Conservation (phyloP, 148 eudicot species). For the Persicaria tinctoria region DNA sequence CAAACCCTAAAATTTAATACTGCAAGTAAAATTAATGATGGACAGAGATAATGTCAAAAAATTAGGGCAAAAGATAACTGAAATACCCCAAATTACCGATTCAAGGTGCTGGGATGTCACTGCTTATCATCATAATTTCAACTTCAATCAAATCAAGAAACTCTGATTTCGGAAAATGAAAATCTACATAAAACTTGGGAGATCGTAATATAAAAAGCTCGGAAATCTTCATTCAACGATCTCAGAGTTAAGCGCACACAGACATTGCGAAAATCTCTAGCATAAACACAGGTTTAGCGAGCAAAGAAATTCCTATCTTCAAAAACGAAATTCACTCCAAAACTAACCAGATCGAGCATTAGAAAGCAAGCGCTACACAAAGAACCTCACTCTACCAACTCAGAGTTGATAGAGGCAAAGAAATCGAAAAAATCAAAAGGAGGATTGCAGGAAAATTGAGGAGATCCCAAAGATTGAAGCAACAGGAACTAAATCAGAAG, state of each 20-base stretch:
- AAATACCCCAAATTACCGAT: background rate
- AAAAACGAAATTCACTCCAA: background rate
- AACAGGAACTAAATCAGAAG: background rate
- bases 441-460: background rate
- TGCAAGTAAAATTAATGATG: too few species aligned
- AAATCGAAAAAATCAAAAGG: background rate
- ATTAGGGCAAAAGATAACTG: background rate
- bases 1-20: too few species aligned
- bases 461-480: background rate
- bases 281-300: background rate
- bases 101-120: too few species aligned
- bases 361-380: background rate
- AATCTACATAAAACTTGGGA: background rate
- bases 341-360: background rate
- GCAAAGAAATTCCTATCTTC: background rate
- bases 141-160: background rate
- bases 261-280: background rate
- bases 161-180: background rate
- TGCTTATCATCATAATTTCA: too few species aligned
- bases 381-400: background rate
- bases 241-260: background rate
- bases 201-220: background rate
- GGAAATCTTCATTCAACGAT: background rate
- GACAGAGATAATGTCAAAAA: too few species aligned
- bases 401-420: background rate